Evolutionary conservation across 305 asterid genomes (phyloP), one percentile per base, ranked within the genome.

Genomic region (Solanum chacoense): DNA sequence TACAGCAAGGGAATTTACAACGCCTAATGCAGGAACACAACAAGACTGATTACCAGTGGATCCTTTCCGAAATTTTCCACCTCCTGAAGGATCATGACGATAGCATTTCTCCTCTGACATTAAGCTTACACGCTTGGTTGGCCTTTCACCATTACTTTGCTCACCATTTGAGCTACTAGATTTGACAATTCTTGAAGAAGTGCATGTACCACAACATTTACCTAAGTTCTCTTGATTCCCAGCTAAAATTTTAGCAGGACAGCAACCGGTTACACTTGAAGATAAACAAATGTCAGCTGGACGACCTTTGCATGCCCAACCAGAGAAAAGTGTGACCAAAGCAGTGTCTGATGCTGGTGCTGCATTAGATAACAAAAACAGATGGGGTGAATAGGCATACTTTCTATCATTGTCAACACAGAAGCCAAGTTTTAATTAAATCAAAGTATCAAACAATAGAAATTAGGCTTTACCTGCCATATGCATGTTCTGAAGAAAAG

Each of bases 221-320:
- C 86, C 90, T 38, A 89, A 87, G 42, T 87, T 88, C 90, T 90
- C 94, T 84, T 88, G 92, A 7, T 79, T 88, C 89, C 91, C 94
- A 88, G 90, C 89, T 69, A 89, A 91, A 87, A 78, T 88, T 89
- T 94, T 93, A 73, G 93, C 93, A 89, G 95, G 93, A 89, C 97
- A 94, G 89, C 95, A 92, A 83, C 98, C 96, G 87, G 87, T 87
- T 89, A 91, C 94, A 85, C 92, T 88, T 81, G 94, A 93, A 90
- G 97, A 94, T 89, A 97, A 95, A 88, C 99, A 97, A 85, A 90
- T 90, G 78, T 94, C 95, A 72, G 89, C 90, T 89, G 94, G 95
- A 88, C 89, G 91, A 83, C 99, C 99, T 92, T 97, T 96, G 93
- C 99, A 97, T 59, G 99, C 99, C 99, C 99, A 97, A 84, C 99